Base-by-base conservation (phyloP, 805 yeast species). In the Candida wancherniae region DNA sequence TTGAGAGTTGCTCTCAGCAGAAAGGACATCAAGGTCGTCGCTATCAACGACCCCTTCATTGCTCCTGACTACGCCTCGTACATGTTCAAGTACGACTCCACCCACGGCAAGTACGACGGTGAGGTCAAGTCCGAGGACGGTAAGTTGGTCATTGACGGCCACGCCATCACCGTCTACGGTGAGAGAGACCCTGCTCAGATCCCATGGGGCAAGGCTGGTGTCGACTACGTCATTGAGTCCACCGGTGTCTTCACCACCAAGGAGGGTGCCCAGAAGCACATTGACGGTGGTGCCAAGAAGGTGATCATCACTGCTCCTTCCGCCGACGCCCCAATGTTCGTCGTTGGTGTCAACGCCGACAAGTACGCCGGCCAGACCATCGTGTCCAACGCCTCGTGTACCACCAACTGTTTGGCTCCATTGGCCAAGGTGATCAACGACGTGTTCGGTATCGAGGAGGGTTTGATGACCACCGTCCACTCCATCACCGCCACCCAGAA, bases 401-500 rank as follows among this genome's bases (percentile, higher is more conserved):
- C 95, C 63, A 86, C 95, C 60, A 86, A 86, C 77, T 83, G 95
- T 74, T 71, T 86, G 59, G 95, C 95, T 51, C 95, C 95, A 59
- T 75, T 86, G 57, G 94, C 94, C 61, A 86, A 86, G 77, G 83
- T 84, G 51, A 63, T 86, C 58, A 74, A 86, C 73, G 94, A 86
- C 64, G 68, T 64, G 54, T 86, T 80, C 63, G 94, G 94, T 44
- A 80, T 86, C 54, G 84, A 80, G 58, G 86, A 84, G 67, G 95
- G 94, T 69, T 75, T 86, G 59, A 86, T 86, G 95, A 86, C 95
- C 68, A 86, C 95, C 44, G 88, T 86, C 48, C 95, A 86, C 78
- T 84, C 95, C 60, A 82, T 84, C 70, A 86, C 95, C 50, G 95
- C 95, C 52, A 83, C 95, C 55, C 95, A 86, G 71, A 86, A 86